Base-by-base conservation (phyloP, 495 filamentous ascomycete species). In the Neurospora sp. region DNA sequence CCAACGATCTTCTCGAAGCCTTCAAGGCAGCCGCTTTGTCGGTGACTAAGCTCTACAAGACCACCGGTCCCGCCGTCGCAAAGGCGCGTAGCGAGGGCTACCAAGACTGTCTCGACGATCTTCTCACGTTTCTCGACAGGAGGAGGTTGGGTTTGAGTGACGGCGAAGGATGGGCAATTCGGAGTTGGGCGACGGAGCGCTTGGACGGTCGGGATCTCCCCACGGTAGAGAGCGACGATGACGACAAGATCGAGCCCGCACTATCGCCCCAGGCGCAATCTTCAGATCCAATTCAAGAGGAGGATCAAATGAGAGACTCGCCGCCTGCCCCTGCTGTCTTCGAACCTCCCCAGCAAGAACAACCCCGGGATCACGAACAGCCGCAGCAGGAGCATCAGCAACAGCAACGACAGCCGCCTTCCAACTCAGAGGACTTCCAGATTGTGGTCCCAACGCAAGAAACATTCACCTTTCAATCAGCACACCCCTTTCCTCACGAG, bases 31-130 rank as follows among this genome's bases (percentile, higher is more conserved):
- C 96, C 31, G 96, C 96, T 16, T 85, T 98, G 27, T 97, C 96
- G 3, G 94, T 98, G 70, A 98, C 96, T 68, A 95, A 94, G 75
- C 90, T 99, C 39, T 98, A 98, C 83, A 97, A 97, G 81, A 93
- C 90, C 70, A 94, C 95, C 18, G 91, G 91, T 3, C 84, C 88
- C 70, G 91, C 93, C 27, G 89, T 93, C 75, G 84, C 89, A n/a
- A 90, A 91, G 74, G 87, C 94, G 20, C 89, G 90, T 31, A 83
- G 87, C 10, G 89, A 92, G 45, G 96, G 96, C 6, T 98, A 98
- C 76, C 94, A 97, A 78, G 94, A 98, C 73, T 96, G 94, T 37
- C 85, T 99, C 68, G 94, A 98, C 71, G 96, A 98, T 73, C 82
- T 99, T 4, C 81, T 98, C 3, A 80, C 86, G 16, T 97, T 97